Conservation (phyloP, 257 asterid genomes). For the Solanum bulbocastanum region DNA sequence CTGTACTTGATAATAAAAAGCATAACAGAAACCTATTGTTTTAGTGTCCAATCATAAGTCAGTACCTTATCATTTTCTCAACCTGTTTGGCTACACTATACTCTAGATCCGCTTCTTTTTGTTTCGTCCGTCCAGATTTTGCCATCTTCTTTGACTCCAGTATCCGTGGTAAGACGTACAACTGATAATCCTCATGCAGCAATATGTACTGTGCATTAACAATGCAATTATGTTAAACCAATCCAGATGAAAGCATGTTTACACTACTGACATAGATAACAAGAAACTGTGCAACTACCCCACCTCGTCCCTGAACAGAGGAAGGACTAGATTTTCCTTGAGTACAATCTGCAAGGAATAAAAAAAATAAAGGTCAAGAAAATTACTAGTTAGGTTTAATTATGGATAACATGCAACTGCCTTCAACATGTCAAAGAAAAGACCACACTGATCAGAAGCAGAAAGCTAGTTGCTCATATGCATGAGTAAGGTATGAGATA, state of each 20-base stretch:
- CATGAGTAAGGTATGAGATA: background rate
- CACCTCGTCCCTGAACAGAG: slow-evolving; percentile 92
- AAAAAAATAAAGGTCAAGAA: slow-evolving; percentile 6
- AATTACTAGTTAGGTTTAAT: slow-evolving; percentile 4
- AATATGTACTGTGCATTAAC: slow-evolving; percentile 53
- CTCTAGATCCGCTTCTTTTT: slow-evolving; percentile 97
- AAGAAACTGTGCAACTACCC: slow-evolving; percentile 18
- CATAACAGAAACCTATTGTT: background rate
- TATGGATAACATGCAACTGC: background rate
- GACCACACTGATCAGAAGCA: background rate
- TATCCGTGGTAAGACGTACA: slow-evolving; percentile 78
- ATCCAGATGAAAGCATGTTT: background rate
- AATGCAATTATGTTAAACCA: background rate
- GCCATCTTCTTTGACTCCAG: slow-evolving; percentile 97
- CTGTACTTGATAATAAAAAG: background rate
- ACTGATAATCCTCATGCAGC: slow-evolving; percentile 91
- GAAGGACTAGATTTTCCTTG: slow-evolving; percentile 85
- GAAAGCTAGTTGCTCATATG: background rate
- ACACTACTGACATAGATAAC: background rate
- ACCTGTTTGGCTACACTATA: slow-evolving; percentile 99
- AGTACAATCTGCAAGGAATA: slow-evolving; percentile 67
- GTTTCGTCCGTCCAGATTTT: slow-evolving; percentile 89
- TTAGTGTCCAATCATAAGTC: slow-evolving; percentile 2
- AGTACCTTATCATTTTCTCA: slow-evolving; percentile 98
- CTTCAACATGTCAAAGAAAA: background rate